phyloP scores from a whole-genome alignment of 2,329 filamentous ascomycete genomes.

The Fusarium circinatum region DNA sequence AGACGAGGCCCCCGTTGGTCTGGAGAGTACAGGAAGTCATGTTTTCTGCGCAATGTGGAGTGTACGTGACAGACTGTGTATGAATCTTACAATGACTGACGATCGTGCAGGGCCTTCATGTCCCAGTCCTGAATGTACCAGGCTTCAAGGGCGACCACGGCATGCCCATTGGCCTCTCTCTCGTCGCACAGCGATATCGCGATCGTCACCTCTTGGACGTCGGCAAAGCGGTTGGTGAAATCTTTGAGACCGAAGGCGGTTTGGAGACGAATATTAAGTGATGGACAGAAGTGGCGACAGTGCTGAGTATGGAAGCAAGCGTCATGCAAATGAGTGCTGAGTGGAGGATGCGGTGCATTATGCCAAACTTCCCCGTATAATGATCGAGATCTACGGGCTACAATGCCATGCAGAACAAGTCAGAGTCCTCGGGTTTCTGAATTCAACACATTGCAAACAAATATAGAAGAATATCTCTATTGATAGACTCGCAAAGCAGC shows the following conservation, averaged over 20 bases:
- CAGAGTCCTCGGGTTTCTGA: too few relatives aligned
- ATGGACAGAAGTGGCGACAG: too few relatives aligned
- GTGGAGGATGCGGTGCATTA: too few relatives aligned
- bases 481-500: too few relatives aligned
- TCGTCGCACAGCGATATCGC: constrained; percentile 59
- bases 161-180: constrained; percentile 69
- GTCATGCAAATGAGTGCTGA: too few relatives aligned
- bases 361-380: too few relatives aligned
- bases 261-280: constrained; percentile 37
- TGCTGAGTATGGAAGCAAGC: too few relatives aligned
- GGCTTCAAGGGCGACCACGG: constrained; percentile 63
- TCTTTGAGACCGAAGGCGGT: constrained; percentile 48
- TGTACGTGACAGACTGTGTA: constrained; percentile 47
- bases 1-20: constrained; percentile 68
- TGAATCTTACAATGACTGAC: background rate
- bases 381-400: too few relatives aligned
- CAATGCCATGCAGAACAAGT: too few relatives aligned
- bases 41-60: constrained; percentile 65
- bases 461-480: too few relatives aligned
- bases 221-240: constrained; percentile 50
- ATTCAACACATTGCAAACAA: too few relatives aligned
- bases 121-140: constrained; percentile 71
- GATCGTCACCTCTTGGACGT: constrained; percentile 58
- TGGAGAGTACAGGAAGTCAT: constrained; percentile 64
- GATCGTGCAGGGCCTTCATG: constrained; percentile 59